A percentile compares a stretch with the other conserved stretches of the same genome.
Evolutionary conservation across 1,139 yeast genomes (phyloP).

Genomic region (Magnusiomyces fungicola): DNA sequence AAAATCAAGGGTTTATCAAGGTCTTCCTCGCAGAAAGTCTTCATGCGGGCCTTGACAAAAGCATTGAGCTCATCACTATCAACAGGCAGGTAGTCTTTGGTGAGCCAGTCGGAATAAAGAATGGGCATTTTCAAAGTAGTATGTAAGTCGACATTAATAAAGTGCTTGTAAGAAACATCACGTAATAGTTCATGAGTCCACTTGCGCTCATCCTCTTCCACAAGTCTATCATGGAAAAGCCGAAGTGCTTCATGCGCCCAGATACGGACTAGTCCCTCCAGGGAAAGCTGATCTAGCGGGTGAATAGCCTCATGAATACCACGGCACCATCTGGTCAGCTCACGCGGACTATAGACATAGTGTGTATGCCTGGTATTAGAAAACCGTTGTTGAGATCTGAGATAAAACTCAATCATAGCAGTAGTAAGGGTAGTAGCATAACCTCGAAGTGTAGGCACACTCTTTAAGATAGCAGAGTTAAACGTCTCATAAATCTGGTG

Average conservation of each 20-base stretch:
- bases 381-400: constrained; percentile 39
- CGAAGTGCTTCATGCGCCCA: constrained; percentile 84
- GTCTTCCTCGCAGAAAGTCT: constrained; percentile 66
- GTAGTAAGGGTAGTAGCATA: constrained; percentile 47
- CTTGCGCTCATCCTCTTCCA: constrained; percentile 39
- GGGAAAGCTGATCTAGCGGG: constrained; percentile 33
- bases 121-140: constrained; percentile 44
- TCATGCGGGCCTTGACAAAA: constrained; percentile 59
- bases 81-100: constrained; percentile 55
- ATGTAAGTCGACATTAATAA: constrained; percentile 42
- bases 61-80: constrained; percentile 40
- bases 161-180: constrained; percentile 35
- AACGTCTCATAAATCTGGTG: constrained; percentile 60
- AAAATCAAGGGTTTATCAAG: constrained; percentile 54
- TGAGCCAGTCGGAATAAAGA: constrained; percentile 67
- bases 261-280: constrained; percentile 47
- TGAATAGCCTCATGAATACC: constrained; percentile 61
- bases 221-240: constrained; percentile 67
- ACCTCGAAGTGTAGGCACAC: constrained; percentile 56
- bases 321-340: constrained; percentile 78
- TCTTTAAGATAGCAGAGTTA: constrained; percentile 49
- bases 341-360: constrained; percentile 84
- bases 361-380: constrained; percentile 38
- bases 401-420: constrained; percentile 64
- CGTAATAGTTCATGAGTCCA: constrained; percentile 47